Base-by-base conservation (phyloP, 352 stramenopile genomes). In the Pythium phragmiticola region DNA sequence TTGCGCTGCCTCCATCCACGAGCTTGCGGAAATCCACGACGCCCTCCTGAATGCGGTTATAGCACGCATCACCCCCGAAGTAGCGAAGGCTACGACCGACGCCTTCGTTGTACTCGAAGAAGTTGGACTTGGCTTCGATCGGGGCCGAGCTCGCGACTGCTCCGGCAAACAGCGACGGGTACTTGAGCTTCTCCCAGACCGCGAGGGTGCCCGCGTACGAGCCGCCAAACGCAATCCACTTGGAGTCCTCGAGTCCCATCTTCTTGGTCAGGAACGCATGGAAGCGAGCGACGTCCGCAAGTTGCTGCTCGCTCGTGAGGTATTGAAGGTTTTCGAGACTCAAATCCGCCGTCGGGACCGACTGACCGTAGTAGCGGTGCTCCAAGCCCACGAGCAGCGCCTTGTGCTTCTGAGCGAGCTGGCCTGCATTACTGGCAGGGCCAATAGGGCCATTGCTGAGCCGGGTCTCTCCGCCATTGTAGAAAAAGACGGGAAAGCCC, bases 301-400 rank as follows among this genome's bases (percentile, higher is more conserved):
- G 75, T 45, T 94, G 95, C 72, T 93, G 84, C 61, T 88, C 72
- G 56, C 82, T 93, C 14, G 84, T 97, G 21, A 98, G 85, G 74
- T 90, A 98, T 21, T 73, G 74, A 26, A 98, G 70, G 73, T 97
- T 90, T 13, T 70, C 57, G 37, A 82, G 74, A 69, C 76, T 92
- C 79, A 92, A 89, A 72, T 94, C 77, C 9, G 68, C 43, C 13
- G 73, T 93, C 30, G 92, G 92, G 75, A 96, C 97, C 47, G 87
- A 97, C 54, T 92, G 84, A 53, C 95, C 96, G 70, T 98, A 99
- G 80, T 97, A 98, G 6, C 96, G 87, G 77, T 98, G 96, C 74
- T 98, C 95, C 13, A 99, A 66, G 0, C 92, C 92, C 64, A 97
- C 84, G 26, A 96, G 63, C 34, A 95, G 54, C 26, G 86, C 87